Percentiles rank a stretch among this genome's conserved stretches.
These are phyloP conservation scores for Cryptococcus floricola DNA, from an alignment of 1,284 basidiomycete genomes.

Conservation along the genomic window DNA sequence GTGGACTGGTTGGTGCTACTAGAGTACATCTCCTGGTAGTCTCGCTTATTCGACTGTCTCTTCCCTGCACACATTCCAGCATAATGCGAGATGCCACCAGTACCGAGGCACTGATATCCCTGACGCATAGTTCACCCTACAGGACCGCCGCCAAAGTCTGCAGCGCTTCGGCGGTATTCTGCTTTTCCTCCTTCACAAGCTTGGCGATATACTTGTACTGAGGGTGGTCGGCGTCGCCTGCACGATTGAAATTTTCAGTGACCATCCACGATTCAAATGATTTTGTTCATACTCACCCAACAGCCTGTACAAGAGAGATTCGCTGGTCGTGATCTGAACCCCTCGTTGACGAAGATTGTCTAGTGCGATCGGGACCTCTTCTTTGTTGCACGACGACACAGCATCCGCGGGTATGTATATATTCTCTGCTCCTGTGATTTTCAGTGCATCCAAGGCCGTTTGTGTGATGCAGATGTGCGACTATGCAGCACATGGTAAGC, in stretches of 20 bases:
- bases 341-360: conserved; percentile 68
- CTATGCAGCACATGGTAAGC: conserved; percentile 29
- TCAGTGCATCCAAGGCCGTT: conserved; percentile 63
- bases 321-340: conserved; percentile 72
- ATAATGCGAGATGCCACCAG: not conserved
- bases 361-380: conserved; percentile 52
- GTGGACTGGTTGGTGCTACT: too few species aligned
- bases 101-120: not conserved
- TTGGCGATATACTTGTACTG: conserved; percentile 70
- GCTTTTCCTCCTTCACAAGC: conserved; percentile 73
- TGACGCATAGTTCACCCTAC: not conserved
- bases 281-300: conserved; percentile 20
- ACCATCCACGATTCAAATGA: not conserved
- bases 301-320: conserved; percentile 74
- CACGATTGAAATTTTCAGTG: not conserved
- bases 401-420: conserved; percentile 69
- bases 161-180: conserved; percentile 53
- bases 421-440: conserved; percentile 31
- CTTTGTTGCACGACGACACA: conserved; percentile 69
- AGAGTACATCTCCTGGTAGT: too few species aligned
- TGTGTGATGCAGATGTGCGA: conserved; percentile 86
- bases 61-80: too few species aligned
- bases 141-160: not conserved
- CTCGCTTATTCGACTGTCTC: too few species aligned
- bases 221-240: conserved; percentile 62